These are phyloP conservation scores for Hyparrhenia diplandra DNA, from an alignment of 176 grass and related monocot genomes.

Conservation along the genomic window DNA sequence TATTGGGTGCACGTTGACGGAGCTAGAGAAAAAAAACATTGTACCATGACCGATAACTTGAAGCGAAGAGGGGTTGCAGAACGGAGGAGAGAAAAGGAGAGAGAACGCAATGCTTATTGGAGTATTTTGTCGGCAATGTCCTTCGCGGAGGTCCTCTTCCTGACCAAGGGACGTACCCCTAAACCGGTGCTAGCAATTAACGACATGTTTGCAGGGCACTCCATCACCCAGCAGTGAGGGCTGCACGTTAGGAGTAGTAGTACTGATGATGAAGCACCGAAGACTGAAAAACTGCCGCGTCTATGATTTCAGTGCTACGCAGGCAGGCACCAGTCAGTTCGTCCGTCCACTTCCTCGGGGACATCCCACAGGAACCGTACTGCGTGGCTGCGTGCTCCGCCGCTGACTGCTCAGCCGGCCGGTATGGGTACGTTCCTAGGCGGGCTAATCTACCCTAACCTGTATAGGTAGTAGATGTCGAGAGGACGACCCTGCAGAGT, in stretches of 20 bases:
- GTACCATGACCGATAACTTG: too few species aligned
- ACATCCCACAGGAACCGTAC: neutral
- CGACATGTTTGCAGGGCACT: neutral
- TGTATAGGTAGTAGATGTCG: too few species aligned
- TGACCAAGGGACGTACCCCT: neutral
- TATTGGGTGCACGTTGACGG: too few species aligned
- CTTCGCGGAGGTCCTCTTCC: too few species aligned
- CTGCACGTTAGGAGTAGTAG: neutral
- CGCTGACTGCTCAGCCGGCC: neutral
- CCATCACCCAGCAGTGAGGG: neutral
- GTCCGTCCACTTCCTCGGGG: neutral
- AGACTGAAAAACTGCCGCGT: neutral
- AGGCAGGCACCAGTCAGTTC: neutral
- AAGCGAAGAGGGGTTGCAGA: too few species aligned
- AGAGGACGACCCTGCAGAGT: too few species aligned
- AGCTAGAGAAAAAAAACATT: too few species aligned
- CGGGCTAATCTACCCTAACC: too few species aligned
- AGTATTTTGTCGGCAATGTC: too few species aligned
- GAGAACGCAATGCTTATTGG: too few species aligned
- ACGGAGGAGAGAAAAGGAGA: too few species aligned
- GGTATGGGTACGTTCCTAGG: neutral
- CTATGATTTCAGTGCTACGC: conserved; percentile 8
- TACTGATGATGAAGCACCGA: neutral
- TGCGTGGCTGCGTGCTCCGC: neutral
- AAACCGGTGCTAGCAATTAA: neutral